Evolutionary conservation across 768 basidiomycete genomes (phyloP).

Genomic region (Kwoniella europaea): DNA sequence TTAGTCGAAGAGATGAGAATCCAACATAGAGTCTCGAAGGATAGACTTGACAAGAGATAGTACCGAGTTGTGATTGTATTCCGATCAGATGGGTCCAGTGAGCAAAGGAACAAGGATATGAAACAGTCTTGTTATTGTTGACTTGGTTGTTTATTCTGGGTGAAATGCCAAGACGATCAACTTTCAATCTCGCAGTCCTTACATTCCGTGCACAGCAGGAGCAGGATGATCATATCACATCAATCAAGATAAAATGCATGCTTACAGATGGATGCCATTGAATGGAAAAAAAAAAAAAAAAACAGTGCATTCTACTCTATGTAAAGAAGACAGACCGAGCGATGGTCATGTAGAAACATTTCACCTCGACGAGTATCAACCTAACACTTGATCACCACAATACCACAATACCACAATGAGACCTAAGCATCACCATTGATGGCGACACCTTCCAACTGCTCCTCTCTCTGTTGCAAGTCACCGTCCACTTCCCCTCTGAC

Average conservation of each 20-base stretch:
- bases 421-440: slow-evolving; percentile 20
- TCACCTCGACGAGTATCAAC: not conserved
- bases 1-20: no score
- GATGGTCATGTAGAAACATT: not conserved
- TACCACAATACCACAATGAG: no score
- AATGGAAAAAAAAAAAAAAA: not conserved
- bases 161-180: no score
- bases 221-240: not conserved
- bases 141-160: no score
- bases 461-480: slow-evolving; percentile 30
- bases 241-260: not conserved
- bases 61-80: no score
- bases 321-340: not conserved
- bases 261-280: not conserved
- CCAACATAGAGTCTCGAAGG: no score
- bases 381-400: not conserved
- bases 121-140: no score
- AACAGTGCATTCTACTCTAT: slow-evolving; percentile 11
- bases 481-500: slow-evolving; percentile 31
- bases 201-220: no score
- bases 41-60: no score
- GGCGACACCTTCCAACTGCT: slow-evolving; percentile 28
- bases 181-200: no score
- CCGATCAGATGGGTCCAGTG: no score
- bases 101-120: no score